phyloP scores from a whole-genome alignment of 805 yeast species.

The Starmerella potacharoeniae region DNA sequence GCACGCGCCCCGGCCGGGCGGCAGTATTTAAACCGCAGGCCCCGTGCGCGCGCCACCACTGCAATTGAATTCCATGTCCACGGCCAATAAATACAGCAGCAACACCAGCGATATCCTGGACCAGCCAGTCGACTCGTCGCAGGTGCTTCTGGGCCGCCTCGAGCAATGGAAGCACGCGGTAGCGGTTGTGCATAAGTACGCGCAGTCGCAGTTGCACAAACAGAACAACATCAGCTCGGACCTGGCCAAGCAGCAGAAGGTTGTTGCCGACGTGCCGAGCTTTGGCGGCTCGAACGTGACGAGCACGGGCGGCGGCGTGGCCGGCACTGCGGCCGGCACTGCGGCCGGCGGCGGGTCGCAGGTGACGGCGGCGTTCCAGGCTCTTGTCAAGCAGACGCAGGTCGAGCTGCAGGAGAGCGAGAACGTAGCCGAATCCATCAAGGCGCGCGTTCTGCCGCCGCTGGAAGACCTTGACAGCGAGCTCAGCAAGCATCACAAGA shows the following conservation, averaged over 20 bases:
- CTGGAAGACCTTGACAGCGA: conserved; percentile 34
- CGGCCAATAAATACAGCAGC: neutral
- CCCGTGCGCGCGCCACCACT: neutral
- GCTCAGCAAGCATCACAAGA: conserved; percentile 35
- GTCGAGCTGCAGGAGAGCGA: conserved; percentile 28
- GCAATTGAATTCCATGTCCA: neutral
- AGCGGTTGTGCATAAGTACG: conserved; percentile 25
- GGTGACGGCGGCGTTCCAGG: conserved; percentile 29
- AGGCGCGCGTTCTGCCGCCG: conserved; percentile 34
- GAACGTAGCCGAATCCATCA: conserved; percentile 30
- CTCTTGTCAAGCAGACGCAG: conserved; percentile 28
- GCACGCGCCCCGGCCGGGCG: no score
- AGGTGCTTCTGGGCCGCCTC: conserved; percentile 29
- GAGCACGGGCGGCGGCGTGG: neutral
- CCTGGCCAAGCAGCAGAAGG: conserved; percentile 29
- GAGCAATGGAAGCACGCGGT: conserved; percentile 32
- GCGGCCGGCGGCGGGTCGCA: conserved; percentile 8
- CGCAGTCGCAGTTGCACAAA: conserved; percentile 22
- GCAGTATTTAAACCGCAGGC: no score
- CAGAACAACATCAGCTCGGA: conserved; percentile 25
- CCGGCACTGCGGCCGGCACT: conserved; percentile 8
- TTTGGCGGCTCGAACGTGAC: conserved; percentile 21
- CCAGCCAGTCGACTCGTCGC: conserved; percentile 29
- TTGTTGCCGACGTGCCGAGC: conserved; percentile 28
- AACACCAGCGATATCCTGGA: conserved; percentile 18